Evolutionary conservation across 352 stramenopile genomes (phyloP).

Genomic region (Pythium grandisporangium): DNA sequence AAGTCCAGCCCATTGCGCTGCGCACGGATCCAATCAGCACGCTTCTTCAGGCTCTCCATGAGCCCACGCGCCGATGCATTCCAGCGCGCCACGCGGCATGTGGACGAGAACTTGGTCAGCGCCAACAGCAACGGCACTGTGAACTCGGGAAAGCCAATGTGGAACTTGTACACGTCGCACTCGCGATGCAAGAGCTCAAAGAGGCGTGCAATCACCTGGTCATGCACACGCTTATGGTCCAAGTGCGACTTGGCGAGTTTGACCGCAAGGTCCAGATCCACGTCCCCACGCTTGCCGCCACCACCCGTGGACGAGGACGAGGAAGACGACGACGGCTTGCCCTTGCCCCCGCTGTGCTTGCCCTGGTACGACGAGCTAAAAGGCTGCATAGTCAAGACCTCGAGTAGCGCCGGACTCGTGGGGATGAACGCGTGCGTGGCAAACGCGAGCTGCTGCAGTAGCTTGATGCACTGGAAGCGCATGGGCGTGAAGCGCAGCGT

Average conservation of each 20-base stretch:
- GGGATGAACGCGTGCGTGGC: slow-evolving; percentile 94
- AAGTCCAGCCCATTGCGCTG: slow-evolving; percentile 90
- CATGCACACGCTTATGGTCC: slow-evolving; percentile 81
- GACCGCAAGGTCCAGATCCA: slow-evolving; percentile 79
- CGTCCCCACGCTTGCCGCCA: slow-evolving; percentile 31
- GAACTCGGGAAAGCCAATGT: slow-evolving; percentile 94
- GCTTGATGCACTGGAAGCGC: slow-evolving; percentile 94
- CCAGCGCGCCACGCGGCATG: slow-evolving; percentile 71
- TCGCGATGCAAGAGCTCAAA: slow-evolving; percentile 94
- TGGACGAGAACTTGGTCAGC: slow-evolving; percentile 86
- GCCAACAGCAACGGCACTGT: slow-evolving; percentile 81
- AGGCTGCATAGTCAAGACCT: slow-evolving; percentile 90
- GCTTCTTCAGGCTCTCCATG: slow-evolving; percentile 60
- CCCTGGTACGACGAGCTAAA: slow-evolving; percentile 81
- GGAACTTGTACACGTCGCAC: slow-evolving; percentile 94
- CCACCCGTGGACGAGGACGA: too few relatives aligned
- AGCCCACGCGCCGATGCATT: slow-evolving; percentile 57
- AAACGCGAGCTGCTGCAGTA: slow-evolving; percentile 95
- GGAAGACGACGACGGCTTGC: slow-evolving; percentile 5
- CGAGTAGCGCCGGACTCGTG: slow-evolving; percentile 89
- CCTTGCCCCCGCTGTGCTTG: slow-evolving; percentile 15
- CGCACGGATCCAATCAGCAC: slow-evolving; percentile 72
- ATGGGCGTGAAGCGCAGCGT: slow-evolving; percentile 87
- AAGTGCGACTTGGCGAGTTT: slow-evolving; percentile 90
- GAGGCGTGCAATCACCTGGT: slow-evolving; percentile 84